These are phyloP conservation scores for Corinectria fuckeliana DNA, from an alignment of 2,329 filamentous ascomycete species.

Conservation along the genomic window DNA sequence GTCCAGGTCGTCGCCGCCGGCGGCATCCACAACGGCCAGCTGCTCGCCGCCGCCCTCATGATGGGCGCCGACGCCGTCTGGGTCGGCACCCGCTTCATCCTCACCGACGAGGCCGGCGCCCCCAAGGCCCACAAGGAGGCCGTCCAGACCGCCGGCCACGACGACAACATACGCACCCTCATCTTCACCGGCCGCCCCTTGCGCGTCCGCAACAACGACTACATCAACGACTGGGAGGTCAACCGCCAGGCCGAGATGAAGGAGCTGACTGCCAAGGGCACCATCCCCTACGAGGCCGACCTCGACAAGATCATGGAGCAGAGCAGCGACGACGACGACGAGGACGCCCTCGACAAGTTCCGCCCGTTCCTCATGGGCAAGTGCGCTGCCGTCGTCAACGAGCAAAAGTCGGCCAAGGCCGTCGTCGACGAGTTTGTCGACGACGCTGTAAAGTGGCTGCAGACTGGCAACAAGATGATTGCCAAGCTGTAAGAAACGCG, in stretches of 20 bases:
- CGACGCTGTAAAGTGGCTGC: slow-evolving; percentile 76
- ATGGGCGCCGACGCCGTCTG: slow-evolving; percentile 92
- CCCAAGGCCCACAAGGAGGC: slow-evolving; percentile 95
- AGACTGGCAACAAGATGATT: slow-evolving; percentile 71
- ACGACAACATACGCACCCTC: slow-evolving; percentile 95
- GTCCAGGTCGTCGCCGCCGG: slow-evolving; percentile 94
- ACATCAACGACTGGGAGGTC: slow-evolving; percentile 95
- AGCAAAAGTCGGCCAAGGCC: slow-evolving; percentile 87
- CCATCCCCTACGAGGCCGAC: slow-evolving; percentile 93
- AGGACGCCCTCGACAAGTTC: slow-evolving; percentile 89
- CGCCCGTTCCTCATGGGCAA: slow-evolving; percentile 96
- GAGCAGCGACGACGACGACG: slow-evolving; percentile 71
- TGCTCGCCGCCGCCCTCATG: slow-evolving; percentile 88
- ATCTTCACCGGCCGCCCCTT: slow-evolving; percentile 98
- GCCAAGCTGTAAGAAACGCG: slow-evolving; percentile 81
- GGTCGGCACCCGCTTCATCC: slow-evolving; percentile 96
- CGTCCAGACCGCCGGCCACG: slow-evolving; percentile 87
- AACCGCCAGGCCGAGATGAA: slow-evolving; percentile 92
- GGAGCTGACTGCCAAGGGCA: slow-evolving; percentile 85
- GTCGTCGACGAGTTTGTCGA: slow-evolving; percentile 94
- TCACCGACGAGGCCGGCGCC: slow-evolving; percentile 92
- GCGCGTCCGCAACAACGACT: slow-evolving; percentile 90
- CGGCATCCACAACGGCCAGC: slow-evolving; percentile 91
- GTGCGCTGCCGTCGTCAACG: slow-evolving; percentile 90
- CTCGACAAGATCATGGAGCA: slow-evolving; percentile 78